phyloP scores from a whole-genome alignment of 768 basidiomycete genomes.

The Daedaleopsis nitida region DNA sequence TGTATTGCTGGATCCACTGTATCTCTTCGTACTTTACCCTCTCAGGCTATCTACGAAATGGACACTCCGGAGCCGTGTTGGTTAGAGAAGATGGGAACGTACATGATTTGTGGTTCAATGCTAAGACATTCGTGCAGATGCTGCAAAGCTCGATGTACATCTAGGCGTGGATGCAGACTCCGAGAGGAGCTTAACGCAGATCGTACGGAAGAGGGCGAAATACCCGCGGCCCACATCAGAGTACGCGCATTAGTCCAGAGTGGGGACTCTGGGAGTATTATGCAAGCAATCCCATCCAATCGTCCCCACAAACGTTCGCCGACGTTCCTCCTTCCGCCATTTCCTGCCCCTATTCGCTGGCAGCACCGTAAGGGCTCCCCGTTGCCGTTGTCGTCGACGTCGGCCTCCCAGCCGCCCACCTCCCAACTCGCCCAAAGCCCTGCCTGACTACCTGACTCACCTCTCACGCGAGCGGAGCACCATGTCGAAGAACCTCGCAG shows the following conservation, averaged over 20 bases:
- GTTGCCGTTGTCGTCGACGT: not conserved
- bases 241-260: slow-evolving; percentile 4
- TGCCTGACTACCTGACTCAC: not conserved
- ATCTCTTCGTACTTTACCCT: too few relatives aligned
- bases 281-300: slow-evolving; percentile 17
- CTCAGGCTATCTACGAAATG: too few relatives aligned
- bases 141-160: too few relatives aligned
- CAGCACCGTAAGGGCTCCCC: not conserved
- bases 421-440: too few relatives aligned
- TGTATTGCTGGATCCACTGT: not conserved
- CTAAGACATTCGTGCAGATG: too few relatives aligned
- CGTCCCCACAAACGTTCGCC: slow-evolving; percentile 21
- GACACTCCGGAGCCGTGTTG: not conserved
- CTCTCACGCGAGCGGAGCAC: not conserved
- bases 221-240: not conserved
- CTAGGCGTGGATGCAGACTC: too few relatives aligned
- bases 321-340: not conserved
- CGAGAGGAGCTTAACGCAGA: not conserved
- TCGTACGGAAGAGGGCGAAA: not conserved
- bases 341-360: not conserved
- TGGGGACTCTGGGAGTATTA: slow-evolving; percentile 15
- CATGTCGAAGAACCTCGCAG: slow-evolving; percentile 17
- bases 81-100: not conserved
- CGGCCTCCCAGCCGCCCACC: not conserved
- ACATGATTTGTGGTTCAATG: too few relatives aligned